Base-by-base conservation (phyloP, 179 eudicot species). In the Spinacia oleracea region DNA sequence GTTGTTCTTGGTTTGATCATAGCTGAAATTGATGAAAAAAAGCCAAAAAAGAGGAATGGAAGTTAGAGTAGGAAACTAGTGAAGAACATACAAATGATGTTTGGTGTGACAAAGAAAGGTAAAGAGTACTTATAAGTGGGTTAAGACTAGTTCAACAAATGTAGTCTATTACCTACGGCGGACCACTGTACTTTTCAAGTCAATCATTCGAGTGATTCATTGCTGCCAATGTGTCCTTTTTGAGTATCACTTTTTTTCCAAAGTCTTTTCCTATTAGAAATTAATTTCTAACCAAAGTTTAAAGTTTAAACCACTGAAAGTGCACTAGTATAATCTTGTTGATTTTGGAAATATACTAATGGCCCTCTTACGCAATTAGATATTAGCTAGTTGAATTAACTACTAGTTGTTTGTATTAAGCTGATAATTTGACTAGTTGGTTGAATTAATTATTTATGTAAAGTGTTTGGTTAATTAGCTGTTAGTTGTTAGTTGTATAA, bases 121-220 rank as follows among this genome's bases (percentile, higher is more conserved):
- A 51, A 0, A 43, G 46, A 4, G 21, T 59, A 84, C 84, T 87
- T 83, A 84, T 77, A 82, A 83, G 84, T 85, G 76, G 80, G 82
- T 64, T 64, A 66, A 78, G 87, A 83, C 89, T 75, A 20, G 56
- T 81, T 87, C 89, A 66, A 81, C 59, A 23, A 55, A 25, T 23
- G 29, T 69, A 27, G 73, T 77, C 73, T 78, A 56, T 56, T 73
- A 56, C 67, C 50, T 73, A 58, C 66, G 65, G 77, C 53, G 34
- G 77, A 45, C 53, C 66, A 69, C 23, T 56, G n/a, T 29, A 56
- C 64, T 67, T 67, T 50, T 12, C 66, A 18, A 75, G 40, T 76
- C 59, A 35, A 75, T 75, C 78, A 75, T 75, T 23, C 8, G 62
- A 15, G 62, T 34, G 20, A 31, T 31, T 72, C 75, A 72, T 72